Base-by-base conservation (phyloP, 371 early-diverging fungal genomes). In the Mortierella sp. region DNA sequence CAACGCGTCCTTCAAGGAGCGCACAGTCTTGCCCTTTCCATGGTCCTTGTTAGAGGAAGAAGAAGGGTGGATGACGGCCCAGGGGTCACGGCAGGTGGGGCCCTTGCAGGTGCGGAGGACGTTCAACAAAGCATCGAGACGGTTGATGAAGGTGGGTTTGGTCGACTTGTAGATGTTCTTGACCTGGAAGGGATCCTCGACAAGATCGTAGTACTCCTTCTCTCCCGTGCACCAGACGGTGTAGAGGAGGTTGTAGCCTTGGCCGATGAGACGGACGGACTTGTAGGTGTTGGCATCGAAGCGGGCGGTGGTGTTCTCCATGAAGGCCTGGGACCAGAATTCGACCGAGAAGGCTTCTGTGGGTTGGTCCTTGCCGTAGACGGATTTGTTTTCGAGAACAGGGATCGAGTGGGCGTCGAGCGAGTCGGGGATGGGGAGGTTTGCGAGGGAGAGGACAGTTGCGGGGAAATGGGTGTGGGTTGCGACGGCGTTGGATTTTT, bases 201-300 rank as follows among this genome's bases (percentile, higher is more conserved):
- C 88, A 43, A 92, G 75, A 71, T 93, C 89, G 73, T 92, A 93
- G 29, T 93, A 81, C 78, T 94, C 93, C 74, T 90, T 90, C 55
- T 93, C 92, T 43, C 93, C 93, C 10, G 93, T 94, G 81, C 93
- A 94, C 92, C 92, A 92, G 12, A 90, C 90, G 29, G 90, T 78
- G 82, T 93, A 94, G 76, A 90, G 87, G 32, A 90, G 88, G 72
- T 92, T 90, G 79, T 92, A 91, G 1, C 85, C 87, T 54, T 88
- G 79, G 11, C 90, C 88, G 46, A 93, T 91, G 29, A 94, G 76
- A 24, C 94, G 90, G 6, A 93, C 86, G 0, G 93, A 91, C 72
- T 92, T 93, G 83, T 94, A 94, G 3, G 92, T 88, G 80, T 92
- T 93, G 27, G 85, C 77, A 24, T 74, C 24, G 27, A 63, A 83